Base-by-base conservation (phyloP, 1,284 basidiomycete genomes). In the Cutaneotrichosporon sp. region DNA sequence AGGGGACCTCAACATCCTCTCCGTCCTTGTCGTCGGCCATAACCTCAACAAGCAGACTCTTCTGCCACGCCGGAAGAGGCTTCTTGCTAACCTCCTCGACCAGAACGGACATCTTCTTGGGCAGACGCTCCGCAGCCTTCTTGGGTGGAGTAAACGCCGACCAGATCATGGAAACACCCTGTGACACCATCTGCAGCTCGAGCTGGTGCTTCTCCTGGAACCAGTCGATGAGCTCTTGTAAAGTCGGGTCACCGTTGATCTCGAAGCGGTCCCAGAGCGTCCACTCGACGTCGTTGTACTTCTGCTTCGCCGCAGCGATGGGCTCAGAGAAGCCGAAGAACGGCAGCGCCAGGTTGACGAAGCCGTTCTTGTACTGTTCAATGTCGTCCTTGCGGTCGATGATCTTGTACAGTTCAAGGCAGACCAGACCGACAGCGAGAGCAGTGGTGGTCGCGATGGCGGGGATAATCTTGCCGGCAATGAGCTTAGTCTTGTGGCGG, bases 301-400 rank as follows among this genome's bases (percentile, higher is more conserved):
- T 92, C 62, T 84, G 80, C 80, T 93, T 96, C 59, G 82, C 69
- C n/a, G 94, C 91, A 3, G 85, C 86, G 61, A 99, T 91, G 19
- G 96, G 96, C 69, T 99, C 96, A 2, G 92, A 97, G 80, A 98
- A 99, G 22, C 92, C 96, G 70, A 98, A 97, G 85, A 98, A 98
- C 3, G 96, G 96, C 52, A 99, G 77, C 5, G 96, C 96, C 45
- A 99, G 81, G 76, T 99, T 99, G 66, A 98, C 84, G 75, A 99
- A 99, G 37, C 91, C 91, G 67, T 99, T 99, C 81, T 97, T 97
- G 82, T 91, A 99, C 51, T 88, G 82, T 64, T 98, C 96, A 11
- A 97, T 79, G 67, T 89, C 87, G 67, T 79, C 83, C 82, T 97
- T 97, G 59, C 86, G 86, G 72, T 97, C 96, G 63, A 99, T 92